phyloP scores from a whole-genome alignment of 805 yeast species.

The Zygotorulaspora sp. region DNA sequence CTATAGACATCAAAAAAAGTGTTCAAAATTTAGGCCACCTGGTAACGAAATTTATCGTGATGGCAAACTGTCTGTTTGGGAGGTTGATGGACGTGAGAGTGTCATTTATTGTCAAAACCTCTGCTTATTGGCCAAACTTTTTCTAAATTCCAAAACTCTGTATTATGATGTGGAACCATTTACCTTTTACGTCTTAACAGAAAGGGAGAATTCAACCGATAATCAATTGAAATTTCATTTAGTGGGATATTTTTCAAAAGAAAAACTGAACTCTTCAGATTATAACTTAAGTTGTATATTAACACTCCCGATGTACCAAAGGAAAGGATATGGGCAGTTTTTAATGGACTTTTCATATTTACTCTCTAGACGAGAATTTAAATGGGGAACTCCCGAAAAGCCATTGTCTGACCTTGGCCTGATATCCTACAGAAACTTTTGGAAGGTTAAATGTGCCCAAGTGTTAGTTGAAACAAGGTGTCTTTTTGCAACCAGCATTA shows the following conservation, averaged over 20 bases:
- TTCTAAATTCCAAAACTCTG: slow-evolving; percentile 83
- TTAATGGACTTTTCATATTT: slow-evolving; percentile 86
- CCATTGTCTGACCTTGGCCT: slow-evolving; percentile 87
- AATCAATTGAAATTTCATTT: slow-evolving; percentile 53
- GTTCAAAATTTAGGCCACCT: slow-evolving; percentile 67
- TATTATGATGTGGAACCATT: slow-evolving; percentile 96
- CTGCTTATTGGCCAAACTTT: slow-evolving; percentile 83
- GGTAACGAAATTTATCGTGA: slow-evolving; percentile 88
- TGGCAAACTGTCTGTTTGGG: slow-evolving; percentile 65
- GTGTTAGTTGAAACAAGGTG: slow-evolving; percentile 21
- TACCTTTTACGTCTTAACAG: slow-evolving; percentile 79
- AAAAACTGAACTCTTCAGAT: slow-evolving; percentile 62
- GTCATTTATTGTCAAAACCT: slow-evolving; percentile 81
- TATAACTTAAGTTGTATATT: slow-evolving; percentile 88
- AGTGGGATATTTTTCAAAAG: slow-evolving; percentile 93
- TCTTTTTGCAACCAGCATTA: slow-evolving; percentile 5
- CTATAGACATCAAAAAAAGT: slow-evolving; percentile 70
- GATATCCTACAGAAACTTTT: slow-evolving; percentile 78
- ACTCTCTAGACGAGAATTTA: slow-evolving; percentile 64
- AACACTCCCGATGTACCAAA: slow-evolving; percentile 81
- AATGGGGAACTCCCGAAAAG: slow-evolving; percentile 90
- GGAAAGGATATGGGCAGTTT: slow-evolving; percentile 85
- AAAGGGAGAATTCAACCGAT: slow-evolving; percentile 42
- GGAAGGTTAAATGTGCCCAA: slow-evolving; percentile 66
- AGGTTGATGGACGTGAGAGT: slow-evolving; percentile 85